phyloP scores from a whole-genome alignment of 1,284 basidiomycete species.

The Heterobasidion parviporum region DNA sequence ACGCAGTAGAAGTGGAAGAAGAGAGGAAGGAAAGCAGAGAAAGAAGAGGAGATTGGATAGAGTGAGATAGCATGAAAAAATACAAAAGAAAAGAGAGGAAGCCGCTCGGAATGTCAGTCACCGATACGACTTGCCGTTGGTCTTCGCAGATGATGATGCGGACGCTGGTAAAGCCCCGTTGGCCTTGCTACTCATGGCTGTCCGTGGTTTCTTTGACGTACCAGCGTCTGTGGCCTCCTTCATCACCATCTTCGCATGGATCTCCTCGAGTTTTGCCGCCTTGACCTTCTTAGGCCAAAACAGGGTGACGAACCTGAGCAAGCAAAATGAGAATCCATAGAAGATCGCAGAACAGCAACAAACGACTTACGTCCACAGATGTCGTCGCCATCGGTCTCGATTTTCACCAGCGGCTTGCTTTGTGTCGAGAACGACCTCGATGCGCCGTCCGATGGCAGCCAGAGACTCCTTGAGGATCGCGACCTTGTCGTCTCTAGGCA shows the following conservation, averaged over 20 bases:
- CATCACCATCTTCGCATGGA: constrained; percentile 90
- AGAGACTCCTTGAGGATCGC: constrained; percentile 93
- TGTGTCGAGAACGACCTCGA: constrained; percentile 74
- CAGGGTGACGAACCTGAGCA: constrained; percentile 75
- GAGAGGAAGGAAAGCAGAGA: neutral
- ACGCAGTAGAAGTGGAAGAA: neutral
- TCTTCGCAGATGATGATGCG: constrained; percentile 7
- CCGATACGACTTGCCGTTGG: constrained; percentile 12
- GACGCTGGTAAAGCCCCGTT: constrained; percentile 1
- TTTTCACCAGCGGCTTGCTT: constrained; percentile 77
- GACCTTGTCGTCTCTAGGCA: constrained; percentile 92
- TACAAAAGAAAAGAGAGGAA: neutral
- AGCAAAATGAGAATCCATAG: neutral
- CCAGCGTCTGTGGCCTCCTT: constrained; percentile 39
- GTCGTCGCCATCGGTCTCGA: constrained; percentile 81
- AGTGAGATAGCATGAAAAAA: neutral
- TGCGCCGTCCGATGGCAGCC: constrained; percentile 88
- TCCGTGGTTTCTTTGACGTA: constrained; percentile 11
- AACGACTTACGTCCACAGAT: constrained; percentile 86
- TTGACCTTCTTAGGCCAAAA: constrained; percentile 98
- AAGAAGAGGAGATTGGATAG: neutral
- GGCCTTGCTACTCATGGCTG: constrained; percentile 7
- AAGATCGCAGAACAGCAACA: constrained; percentile 1
- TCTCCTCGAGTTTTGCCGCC: constrained; percentile 84
- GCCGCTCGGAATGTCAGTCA: constrained; percentile 2